A percentile compares a stretch with the other conserved stretches of the same genome.
These are phyloP conservation scores for Trebouxia sp. DNA, from an alignment of 139 green algal species.

Conservation along the genomic window DNA sequence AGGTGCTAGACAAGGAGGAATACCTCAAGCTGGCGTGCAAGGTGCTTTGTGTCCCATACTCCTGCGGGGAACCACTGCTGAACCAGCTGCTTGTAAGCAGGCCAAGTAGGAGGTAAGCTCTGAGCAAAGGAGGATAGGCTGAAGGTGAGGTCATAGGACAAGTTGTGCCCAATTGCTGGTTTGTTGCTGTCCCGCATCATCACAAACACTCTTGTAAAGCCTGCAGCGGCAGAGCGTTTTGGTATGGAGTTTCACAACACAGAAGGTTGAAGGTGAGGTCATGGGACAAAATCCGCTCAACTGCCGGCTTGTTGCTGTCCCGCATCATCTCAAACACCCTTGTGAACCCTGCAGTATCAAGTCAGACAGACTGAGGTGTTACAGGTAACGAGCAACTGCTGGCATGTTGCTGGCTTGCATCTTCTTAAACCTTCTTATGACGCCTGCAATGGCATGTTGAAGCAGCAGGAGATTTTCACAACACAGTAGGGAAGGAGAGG, in stretches of 20 bases:
- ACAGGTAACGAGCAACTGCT: no score
- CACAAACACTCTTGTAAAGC: slow-evolving; percentile 63
- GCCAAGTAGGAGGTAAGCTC: slow-evolving; percentile 58
- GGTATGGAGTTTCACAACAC: not conserved
- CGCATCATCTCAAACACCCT: slow-evolving; percentile 62
- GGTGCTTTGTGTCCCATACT: slow-evolving; percentile 73
- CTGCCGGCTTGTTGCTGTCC: slow-evolving; percentile 49
- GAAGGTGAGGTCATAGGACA: slow-evolving; percentile 67
- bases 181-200: slow-evolving; percentile 54
- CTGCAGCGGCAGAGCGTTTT: slow-evolving; percentile 2
- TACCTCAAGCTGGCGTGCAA: slow-evolving; percentile 44
- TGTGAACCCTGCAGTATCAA: slow-evolving; percentile 45
- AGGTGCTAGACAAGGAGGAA: not conserved
- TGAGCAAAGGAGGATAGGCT: slow-evolving; percentile 56
- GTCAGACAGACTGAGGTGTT: no score
- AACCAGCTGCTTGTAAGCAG: slow-evolving; percentile 57
- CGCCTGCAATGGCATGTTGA: no score
- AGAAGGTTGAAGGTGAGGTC: slow-evolving; percentile 57
- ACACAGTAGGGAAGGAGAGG: slow-evolving; percentile 67
- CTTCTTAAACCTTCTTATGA: no score
- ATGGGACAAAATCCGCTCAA: slow-evolving; percentile 66
- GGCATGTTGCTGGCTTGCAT: no score
- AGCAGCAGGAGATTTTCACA: no score
- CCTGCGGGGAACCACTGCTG: slow-evolving; percentile 67
- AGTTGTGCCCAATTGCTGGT: slow-evolving; percentile 70